Conservation (phyloP, 768 basidiomycete genomes). For the Psilocybe tampanensis region DNA sequence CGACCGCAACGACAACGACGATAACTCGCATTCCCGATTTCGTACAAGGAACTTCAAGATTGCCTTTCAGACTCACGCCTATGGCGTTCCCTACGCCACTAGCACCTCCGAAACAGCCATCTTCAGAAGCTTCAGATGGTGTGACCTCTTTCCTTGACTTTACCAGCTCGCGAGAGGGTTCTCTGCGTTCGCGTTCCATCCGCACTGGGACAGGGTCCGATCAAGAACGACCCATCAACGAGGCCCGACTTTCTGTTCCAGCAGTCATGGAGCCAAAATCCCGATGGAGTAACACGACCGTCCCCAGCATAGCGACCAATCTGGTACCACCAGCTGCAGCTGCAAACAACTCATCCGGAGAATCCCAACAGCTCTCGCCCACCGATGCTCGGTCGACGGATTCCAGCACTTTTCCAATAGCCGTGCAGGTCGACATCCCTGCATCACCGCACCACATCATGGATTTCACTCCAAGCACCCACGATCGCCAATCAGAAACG, state of each 20-base stretch:
- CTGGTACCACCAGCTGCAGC: constrained; percentile 2
- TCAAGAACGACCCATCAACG: neutral
- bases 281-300: constrained; percentile 32
- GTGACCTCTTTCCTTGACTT: constrained; percentile 27
- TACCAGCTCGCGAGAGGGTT: constrained; percentile 22
- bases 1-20: neutral
- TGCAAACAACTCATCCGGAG: constrained; percentile 20
- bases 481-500: constrained; percentile 1
- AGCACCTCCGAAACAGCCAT: constrained; percentile 7
- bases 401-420: constrained; percentile 44
- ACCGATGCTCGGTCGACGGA: constrained; percentile 13
- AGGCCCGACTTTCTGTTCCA: constrained; percentile 5
- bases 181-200: constrained; percentile 22
- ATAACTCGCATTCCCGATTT: constrained; percentile 17
- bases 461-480: constrained; percentile 6
- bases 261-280: constrained; percentile 8
- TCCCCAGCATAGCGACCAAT: constrained; percentile 27
- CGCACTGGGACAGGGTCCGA: constrained; percentile 10
- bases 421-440: constrained; percentile 42
- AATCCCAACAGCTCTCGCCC: constrained; percentile 8
- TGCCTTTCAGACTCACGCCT: constrained; percentile 24
- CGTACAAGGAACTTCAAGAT: constrained; percentile 19
- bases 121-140: constrained; percentile 14
- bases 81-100: constrained; percentile 10
- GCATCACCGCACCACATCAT: constrained; percentile 39